Percentiles rank a stretch among this genome's conserved stretches.
Conservation (phyloP, 306 rosid genomes). For the Malus sylvestris region DNA sequence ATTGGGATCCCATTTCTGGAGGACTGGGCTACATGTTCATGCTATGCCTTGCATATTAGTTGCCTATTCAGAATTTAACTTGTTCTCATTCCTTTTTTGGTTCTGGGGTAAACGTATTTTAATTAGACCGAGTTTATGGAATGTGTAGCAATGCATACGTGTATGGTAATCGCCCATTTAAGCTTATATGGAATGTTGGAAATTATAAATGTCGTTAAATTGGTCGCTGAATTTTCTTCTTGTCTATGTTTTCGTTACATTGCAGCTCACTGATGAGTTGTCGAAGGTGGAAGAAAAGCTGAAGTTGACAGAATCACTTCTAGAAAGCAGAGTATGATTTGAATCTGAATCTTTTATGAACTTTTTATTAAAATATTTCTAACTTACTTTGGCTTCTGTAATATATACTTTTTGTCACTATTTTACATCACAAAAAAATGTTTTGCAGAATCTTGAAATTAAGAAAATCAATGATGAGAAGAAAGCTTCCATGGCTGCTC, state of each 20-base stretch:
- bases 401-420: not conserved
- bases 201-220: not conserved
- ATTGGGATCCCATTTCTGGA: not conserved
- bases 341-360: constrained; percentile 16
- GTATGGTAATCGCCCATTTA: not conserved
- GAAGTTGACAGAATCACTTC: constrained; percentile 87
- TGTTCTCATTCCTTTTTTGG: not conserved
- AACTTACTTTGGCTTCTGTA: constrained; percentile 5
- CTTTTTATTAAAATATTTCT: not conserved
- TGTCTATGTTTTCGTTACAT: constrained; percentile 11
- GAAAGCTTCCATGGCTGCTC: constrained; percentile 99
- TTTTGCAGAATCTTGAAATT: constrained; percentile 92
- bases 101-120: not conserved
- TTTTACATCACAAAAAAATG: constrained; percentile 10
- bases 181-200: not conserved
- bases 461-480: constrained; percentile 99
- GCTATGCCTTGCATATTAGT: not conserved
- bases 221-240: constrained; percentile 22
- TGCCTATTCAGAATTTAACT: not conserved
- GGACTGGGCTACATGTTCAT: not conserved
- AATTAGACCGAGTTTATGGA: not conserved
- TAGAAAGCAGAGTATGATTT: constrained; percentile 79
- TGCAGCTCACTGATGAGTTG: constrained; percentile 87
- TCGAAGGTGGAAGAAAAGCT: constrained; percentile 85
- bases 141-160: not conserved